Evolutionary conservation across 1,284 basidiomycete species (phyloP).

Genomic region (Wallemia mellicola): DNA sequence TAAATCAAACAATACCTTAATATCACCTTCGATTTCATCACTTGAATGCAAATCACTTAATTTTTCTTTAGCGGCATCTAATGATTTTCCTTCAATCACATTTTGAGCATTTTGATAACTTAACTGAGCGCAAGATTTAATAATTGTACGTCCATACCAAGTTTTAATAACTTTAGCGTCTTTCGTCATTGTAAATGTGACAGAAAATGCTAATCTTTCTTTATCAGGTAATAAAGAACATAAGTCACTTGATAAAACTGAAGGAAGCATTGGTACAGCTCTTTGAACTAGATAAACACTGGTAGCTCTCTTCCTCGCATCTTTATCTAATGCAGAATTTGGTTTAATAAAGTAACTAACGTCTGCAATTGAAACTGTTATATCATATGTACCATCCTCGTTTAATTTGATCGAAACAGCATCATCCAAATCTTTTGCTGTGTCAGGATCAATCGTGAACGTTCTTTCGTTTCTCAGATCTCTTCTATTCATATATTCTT

Average conservation of each 20-base stretch:
- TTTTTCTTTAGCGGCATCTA: conserved; percentile 18
- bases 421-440: conserved; percentile 78
- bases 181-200: conserved; percentile 54
- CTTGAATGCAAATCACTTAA: conserved; percentile 23
- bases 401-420: conserved; percentile 64
- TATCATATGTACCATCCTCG: conserved; percentile 65
- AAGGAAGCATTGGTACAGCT: conserved; percentile 84
- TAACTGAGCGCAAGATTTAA: conserved; percentile 64
- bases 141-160: conserved; percentile 74
- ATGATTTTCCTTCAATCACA: conserved; percentile 41
- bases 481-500: conserved; percentile 56
- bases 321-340: conserved; percentile 83
- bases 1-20: conserved; percentile 31
- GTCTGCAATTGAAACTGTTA: conserved; percentile 85
- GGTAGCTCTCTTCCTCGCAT: conserved; percentile 86
- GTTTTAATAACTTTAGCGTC: conserved; percentile 57
- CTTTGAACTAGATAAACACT: conserved; percentile 89
- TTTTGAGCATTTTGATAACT: conserved; percentile 51
- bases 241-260: conserved; percentile 58
- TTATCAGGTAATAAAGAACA: conserved; percentile 66
- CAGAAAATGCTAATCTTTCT: conserved; percentile 69
- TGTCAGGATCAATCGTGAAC: conserved; percentile 76
- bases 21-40: conserved; percentile 37
- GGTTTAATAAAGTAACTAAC: conserved; percentile 88
- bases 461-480: conserved; percentile 58